phyloP scores from a whole-genome alignment of 202 grass and related monocot genomes.

The Panicum hallii region DNA sequence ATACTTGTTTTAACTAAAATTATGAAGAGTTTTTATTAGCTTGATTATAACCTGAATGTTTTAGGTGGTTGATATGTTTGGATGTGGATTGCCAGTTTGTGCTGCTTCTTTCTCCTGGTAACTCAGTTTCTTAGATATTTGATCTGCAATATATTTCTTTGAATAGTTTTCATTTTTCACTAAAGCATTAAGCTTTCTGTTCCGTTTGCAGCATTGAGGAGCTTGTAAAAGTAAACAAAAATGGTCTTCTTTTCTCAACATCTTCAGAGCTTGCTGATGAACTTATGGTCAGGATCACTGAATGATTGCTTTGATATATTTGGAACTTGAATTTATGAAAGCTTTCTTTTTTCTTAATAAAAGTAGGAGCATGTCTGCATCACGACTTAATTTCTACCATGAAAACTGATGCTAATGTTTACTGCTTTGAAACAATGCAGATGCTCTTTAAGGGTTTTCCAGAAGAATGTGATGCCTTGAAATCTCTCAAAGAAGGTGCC shows the following conservation, averaged over 20 bases:
- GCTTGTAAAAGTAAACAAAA: constrained; percentile 85
- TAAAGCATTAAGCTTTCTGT: constrained; percentile 35
- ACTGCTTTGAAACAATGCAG: constrained; percentile 46
- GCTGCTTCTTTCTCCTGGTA: constrained; percentile 99
- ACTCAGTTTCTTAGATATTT: constrained; percentile 36
- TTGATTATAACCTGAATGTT: constrained; percentile 31
- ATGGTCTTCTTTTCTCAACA: constrained; percentile 92
- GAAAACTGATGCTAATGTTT: background rate
- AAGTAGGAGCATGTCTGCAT: background rate
- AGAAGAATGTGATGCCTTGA: constrained; percentile 68
- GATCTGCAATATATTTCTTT: constrained; percentile 34
- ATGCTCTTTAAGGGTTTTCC: constrained; percentile 98
- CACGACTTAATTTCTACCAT: background rate
- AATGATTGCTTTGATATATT: constrained; percentile 34
- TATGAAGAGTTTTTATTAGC: constrained; percentile 22
- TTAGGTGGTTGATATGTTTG: constrained; percentile 99
- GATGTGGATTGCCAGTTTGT: constrained; percentile 97
- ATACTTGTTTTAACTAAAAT: constrained; percentile 25
- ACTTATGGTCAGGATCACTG: constrained; percentile 67
- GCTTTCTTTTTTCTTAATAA: background rate
- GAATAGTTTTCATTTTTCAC: constrained; percentile 24
- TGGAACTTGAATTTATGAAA: background rate
- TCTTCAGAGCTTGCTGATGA: constrained; percentile 96
- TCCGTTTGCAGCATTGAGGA: constrained; percentile 79
- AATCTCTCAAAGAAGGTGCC: constrained; percentile 76